Percentiles rank a stretch among this genome's conserved stretches.
phyloP scores from a whole-genome alignment of 2,329 filamentous ascomycete species.

The Phyllachora maydis region DNA sequence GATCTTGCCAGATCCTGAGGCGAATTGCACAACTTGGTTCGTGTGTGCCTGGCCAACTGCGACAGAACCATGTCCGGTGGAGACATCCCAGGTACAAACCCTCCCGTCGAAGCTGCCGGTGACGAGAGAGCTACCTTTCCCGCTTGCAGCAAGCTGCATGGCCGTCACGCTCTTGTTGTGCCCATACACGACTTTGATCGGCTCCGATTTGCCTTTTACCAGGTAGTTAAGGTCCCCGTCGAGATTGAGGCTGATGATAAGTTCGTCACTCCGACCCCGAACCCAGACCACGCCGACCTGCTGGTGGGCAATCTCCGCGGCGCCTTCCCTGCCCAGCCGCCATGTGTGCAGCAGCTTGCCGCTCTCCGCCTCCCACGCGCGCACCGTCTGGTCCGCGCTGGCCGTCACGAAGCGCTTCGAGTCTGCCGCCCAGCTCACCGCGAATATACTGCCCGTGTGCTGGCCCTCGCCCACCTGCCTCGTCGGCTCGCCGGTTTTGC shows the following conservation, averaged over 20 bases:
- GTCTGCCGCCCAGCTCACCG: conserved; percentile 75
- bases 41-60: conserved; percentile 69
- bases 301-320: conserved; percentile 57
- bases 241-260: conserved; percentile 79
- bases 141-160: conserved; percentile 33
- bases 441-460: conserved; percentile 85
- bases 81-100: conserved; percentile 65
- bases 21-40: conserved; percentile 67
- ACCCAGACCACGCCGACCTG: conserved; percentile 93
- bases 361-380: conserved; percentile 76
- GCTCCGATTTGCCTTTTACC: conserved; percentile 45
- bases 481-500: conserved; percentile 76
- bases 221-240: conserved; percentile 84
- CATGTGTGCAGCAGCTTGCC: conserved; percentile 64
- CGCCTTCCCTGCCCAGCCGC: conserved; percentile 59
- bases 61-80: conserved; percentile 43
- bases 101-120: conserved; percentile 87
- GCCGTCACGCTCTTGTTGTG: conserved; percentile 87
- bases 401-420: conserved; percentile 76
- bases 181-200: conserved; percentile 56
- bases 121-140: conserved; percentile 46
- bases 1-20: conserved; percentile 38
- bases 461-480: conserved; percentile 60
- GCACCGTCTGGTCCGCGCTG: conserved; percentile 85
- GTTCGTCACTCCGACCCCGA: conserved; percentile 55